Conservation (phyloP, 257 asterid species). For the Gardenia jasminoides region DNA sequence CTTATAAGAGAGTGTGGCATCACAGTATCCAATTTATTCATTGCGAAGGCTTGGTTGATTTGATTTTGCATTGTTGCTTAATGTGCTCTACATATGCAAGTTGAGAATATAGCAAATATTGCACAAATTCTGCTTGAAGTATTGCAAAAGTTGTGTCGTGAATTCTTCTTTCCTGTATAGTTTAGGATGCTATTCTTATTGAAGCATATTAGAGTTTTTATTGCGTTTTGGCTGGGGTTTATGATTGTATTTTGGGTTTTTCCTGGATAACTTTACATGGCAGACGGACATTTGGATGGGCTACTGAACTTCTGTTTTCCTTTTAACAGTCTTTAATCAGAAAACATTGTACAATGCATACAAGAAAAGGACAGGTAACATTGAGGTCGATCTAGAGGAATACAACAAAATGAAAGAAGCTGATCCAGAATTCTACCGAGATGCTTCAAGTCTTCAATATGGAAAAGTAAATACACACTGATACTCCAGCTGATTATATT, state of each 20-base stretch:
- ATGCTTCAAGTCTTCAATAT: slow-evolving; percentile 96
- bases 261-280: background rate
- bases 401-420: slow-evolving; percentile 77
- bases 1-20: background rate
- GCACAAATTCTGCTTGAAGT: background rate
- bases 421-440: slow-evolving; percentile 92
- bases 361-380: slow-evolving; percentile 76
- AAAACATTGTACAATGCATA: slow-evolving; percentile 75
- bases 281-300: background rate
- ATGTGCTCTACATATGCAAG: background rate
- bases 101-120: background rate
- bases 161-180: background rate
- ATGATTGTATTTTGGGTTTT: background rate
- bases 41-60: background rate
- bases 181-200: background rate
- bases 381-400: slow-evolving; percentile 66
- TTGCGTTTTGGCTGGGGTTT: background rate
- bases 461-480: slow-evolving; percentile 53
- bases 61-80: background rate
- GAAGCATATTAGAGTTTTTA: background rate
- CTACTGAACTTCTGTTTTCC: background rate
- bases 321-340: slow-evolving; percentile 74
- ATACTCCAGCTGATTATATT: background rate
- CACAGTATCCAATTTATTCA: background rate
- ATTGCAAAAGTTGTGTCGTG: background rate